Evolutionary conservation across 31 red algal genomes (phyloP).

Genomic region (Porphyra umbilicalis): DNA sequence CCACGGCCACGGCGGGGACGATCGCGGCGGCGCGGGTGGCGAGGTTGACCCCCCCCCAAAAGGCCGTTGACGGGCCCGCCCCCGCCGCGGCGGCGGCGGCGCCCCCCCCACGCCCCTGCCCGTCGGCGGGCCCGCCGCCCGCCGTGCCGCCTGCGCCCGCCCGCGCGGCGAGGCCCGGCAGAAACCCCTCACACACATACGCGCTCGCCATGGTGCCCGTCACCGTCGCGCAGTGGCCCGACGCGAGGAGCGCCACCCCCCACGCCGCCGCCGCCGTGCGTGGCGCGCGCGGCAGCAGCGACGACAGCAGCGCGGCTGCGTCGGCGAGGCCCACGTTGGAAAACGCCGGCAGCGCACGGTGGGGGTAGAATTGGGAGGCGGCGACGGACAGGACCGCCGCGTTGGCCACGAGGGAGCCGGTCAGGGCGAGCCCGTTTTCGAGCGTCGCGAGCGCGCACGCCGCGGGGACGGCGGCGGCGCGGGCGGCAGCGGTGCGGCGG

Average conservation of each 20-base stretch:
- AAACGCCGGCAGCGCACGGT: conserved; percentile 12
- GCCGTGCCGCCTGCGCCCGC: neutral
- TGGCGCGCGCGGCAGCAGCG: conserved; percentile 13
- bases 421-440: conserved; percentile 69
- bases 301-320: conserved; percentile 59
- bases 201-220: conserved; percentile 87
- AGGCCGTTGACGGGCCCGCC: neutral
- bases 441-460: conserved; percentile 45
- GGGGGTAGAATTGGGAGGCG: conserved; percentile 39
- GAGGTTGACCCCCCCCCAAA: conserved; percentile 22
- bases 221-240: conserved; percentile 81
- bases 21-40: conserved; percentile 67
- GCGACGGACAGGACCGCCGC: conserved; percentile 68
- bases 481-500: neutral
- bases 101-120: too few species aligned
- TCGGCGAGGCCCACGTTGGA: conserved; percentile 48
- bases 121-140: neutral
- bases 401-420: conserved; percentile 86
- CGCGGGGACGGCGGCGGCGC: neutral
- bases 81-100: neutral
- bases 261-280: conserved; percentile 65
- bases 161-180: conserved; percentile 1
- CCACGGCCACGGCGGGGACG: conserved; percentile 53
- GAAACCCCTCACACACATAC: conserved; percentile 93
- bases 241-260: conserved; percentile 79